Evolutionary conservation across 2,329 filamentous ascomycete species (phyloP).

Genomic region (Aspergillus glaucus): DNA sequence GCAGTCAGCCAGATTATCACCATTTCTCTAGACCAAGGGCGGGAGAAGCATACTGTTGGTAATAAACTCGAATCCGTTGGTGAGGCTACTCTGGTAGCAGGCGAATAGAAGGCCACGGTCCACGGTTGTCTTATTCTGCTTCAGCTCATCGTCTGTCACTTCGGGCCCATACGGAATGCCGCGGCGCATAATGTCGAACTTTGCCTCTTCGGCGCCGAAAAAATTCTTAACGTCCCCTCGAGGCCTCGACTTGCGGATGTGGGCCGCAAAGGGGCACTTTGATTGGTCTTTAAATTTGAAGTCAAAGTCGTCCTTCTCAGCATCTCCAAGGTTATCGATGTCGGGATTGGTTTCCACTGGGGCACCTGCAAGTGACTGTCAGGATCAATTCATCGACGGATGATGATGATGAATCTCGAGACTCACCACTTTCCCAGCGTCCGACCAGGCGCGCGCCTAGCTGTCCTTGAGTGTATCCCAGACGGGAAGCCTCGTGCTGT

Average conservation of each 20-base stretch:
- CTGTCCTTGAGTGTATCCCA: neutral
- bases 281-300: neutral
- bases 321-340: neutral
- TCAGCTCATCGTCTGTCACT: neutral
- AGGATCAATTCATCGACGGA: neutral
- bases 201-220: neutral
- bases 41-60: neutral
- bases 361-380: constrained; percentile 2
- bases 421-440: constrained; percentile 6
- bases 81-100: neutral
- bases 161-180: constrained; percentile 4
- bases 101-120: neutral
- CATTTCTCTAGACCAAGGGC: neutral
- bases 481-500: neutral
- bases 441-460: constrained; percentile 4
- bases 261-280: constrained; percentile 5
- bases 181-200: constrained; percentile 1
- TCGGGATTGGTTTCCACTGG: neutral
- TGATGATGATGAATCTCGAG: neutral
- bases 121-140: neutral
- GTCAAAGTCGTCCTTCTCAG: constrained; percentile 1
- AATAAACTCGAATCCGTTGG: neutral
- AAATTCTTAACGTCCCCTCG: neutral
- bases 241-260: constrained; percentile 4
- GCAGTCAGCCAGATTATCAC: neutral